A percentile compares a stretch with the other conserved stretches of the same genome.
phyloP scores from a whole-genome alignment of 352 stramenopile genomes.

The Phytophthora meadii region DNA sequence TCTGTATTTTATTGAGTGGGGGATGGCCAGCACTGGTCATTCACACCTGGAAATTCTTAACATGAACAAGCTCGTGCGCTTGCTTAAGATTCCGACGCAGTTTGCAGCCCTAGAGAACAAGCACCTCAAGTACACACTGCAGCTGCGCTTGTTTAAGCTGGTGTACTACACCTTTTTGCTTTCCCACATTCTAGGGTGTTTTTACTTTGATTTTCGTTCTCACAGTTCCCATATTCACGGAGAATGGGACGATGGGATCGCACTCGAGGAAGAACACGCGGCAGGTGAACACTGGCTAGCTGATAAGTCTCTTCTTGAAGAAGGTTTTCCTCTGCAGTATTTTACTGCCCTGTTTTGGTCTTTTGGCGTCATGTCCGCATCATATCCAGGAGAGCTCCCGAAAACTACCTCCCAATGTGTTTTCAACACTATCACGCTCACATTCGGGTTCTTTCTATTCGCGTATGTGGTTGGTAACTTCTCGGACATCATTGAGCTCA shows the following conservation, averaged over 20 bases:
- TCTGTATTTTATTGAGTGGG: slow-evolving; percentile 60
- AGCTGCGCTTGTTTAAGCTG: slow-evolving; percentile 78
- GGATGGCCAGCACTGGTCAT: slow-evolving; percentile 4
- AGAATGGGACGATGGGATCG: no score
- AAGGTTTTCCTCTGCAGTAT: slow-evolving; percentile 51
- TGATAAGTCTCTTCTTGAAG: slow-evolving; percentile 36
- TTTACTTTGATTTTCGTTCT: slow-evolving; percentile 67
- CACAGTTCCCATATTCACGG: slow-evolving; percentile 29
- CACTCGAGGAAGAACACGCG: slow-evolving; percentile 9
- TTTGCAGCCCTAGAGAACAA: slow-evolving; percentile 64
- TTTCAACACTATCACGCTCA: slow-evolving; percentile 68
- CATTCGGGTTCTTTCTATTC: slow-evolving; percentile 73
- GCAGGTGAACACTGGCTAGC: slow-evolving; percentile 39
- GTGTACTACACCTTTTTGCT: slow-evolving; percentile 79
- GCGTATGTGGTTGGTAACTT: slow-evolving; percentile 83
- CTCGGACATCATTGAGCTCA: slow-evolving; percentile 71
- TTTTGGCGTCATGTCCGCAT: slow-evolving; percentile 72
- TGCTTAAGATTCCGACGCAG: slow-evolving; percentile 67
- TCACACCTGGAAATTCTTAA: slow-evolving; percentile 57
- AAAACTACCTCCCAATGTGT: slow-evolving; percentile 59
- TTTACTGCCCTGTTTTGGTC: slow-evolving; percentile 73
- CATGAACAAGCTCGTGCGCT: slow-evolving; percentile 67
- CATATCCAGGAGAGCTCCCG: slow-evolving; percentile 54
- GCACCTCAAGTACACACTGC: slow-evolving; percentile 64
- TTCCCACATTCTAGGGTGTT: slow-evolving; percentile 60